Base-by-base conservation (phyloP, 768 basidiomycete genomes). In the Coprinopsis strossmayeri region DNA sequence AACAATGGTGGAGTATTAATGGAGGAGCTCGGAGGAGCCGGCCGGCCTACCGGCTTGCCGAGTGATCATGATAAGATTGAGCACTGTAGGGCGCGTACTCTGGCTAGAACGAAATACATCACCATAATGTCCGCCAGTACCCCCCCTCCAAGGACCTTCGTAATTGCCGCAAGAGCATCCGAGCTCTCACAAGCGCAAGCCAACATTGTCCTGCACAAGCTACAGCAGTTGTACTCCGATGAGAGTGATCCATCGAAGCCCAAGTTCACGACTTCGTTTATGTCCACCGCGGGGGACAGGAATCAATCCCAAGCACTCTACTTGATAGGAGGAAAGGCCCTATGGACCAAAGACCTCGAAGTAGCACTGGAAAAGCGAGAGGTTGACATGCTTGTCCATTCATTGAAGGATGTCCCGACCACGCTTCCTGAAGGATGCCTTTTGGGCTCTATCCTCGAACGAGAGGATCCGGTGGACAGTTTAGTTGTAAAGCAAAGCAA, bases 281-380 rank as follows among this genome's bases (percentile, higher is more conserved):
- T 77, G 65, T 52, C 71, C 2, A 84, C 84, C 18, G 91, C 81
- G 69, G 60, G 95, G 73, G 95, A 98, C 69, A 87, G 88, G 59
- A 93, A 96, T 59, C 91, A 94, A 65, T 81, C 84, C 1, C 85
- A 91, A 55, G 79, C 81, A 2, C 72, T 96, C 15, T 94, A 94
- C 66, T 73, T 93, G 7, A 69, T 96, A 13, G 92, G 92, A 32
- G 91, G 90, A n/a, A 91, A 91, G 62, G 77, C 87, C 0, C 66
- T 97, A 24, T 99, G 96, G 96, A 99, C 96, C 30, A 89, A 91
- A 57, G 95, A 97, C 57, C 81, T 99, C 46, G 96, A 99, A 62
- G 86, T 88, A 17, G 83, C 82, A 37, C 69, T 99, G 52, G 73
- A 80, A 47, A 74, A 82, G 37, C 68, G 75, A 25, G 69, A 74